Evolutionary conservation across 208 protist species (phyloP), one percentile per base, ranked within the genome.

Genomic region (Crithidia acanthocephali): DNA sequence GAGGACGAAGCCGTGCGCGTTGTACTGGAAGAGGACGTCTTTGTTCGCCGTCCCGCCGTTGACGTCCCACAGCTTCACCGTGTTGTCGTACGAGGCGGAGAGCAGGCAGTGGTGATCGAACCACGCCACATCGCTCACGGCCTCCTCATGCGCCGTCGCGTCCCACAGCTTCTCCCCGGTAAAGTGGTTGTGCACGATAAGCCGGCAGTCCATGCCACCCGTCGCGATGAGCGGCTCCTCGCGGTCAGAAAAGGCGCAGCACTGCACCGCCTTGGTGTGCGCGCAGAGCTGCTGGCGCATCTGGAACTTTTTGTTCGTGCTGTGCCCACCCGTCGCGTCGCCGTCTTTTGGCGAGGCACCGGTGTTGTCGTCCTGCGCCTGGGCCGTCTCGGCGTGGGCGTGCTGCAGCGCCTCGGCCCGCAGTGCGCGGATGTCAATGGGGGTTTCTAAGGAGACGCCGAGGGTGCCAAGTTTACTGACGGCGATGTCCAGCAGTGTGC

Each of bases 41-140:
- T 72, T 79, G 32, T 70, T 59, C 32, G 37, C 45, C 51, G 78
- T 72, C 18, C 75, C 72, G n/a, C 79, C 76, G 20, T 87, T 84
- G 33, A 83, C 70, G 58, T 96, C 92, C 87, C 92, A 96, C 74
- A 95, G 70, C 78, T 86, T 93, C 56, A 94, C 89, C 25, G 89
- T 95, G 51, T 78, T 74, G 67, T 96, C 92, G 83, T 91, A 95
- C 16, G 89, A 95, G 13, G 86, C 92, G 52, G 87, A 91, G 9
- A 96, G 83, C 37, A 96, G 20, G 37, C 64, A 72, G 57, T 86
- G 81, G n/a, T 80, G 65, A 52, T 88, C 84, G 76, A 96, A 87
- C 90, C 92, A 96, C 28, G 81, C 68, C 22, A 95, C 74, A 65
- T 93, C 86, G 37, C 82, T 86, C 28, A 94, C 77, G 33, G 79